phyloP scores from a whole-genome alignment of 305 asterid species.

The Ajuga reptans region DNA sequence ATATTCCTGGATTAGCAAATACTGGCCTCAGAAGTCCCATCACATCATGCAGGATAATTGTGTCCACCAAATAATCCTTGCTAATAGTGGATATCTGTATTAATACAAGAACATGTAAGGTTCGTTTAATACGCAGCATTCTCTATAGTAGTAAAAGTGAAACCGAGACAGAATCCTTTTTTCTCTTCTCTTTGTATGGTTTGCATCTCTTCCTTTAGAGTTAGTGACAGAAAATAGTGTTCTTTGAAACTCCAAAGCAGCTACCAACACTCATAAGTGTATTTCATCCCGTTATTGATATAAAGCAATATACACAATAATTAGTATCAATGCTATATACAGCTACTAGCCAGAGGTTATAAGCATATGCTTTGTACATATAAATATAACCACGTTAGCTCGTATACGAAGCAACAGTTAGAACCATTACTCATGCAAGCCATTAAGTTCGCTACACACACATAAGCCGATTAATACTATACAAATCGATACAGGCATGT shows the following conservation, averaged over 20 bases:
- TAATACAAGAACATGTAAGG: not conserved
- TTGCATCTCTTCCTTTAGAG: not conserved
- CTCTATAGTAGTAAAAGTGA: not conserved
- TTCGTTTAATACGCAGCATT: not conserved
- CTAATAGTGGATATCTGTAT: slow-evolving; percentile 64
- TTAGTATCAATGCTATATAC: no score
- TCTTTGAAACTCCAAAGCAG: not conserved
- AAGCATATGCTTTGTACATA: not conserved
- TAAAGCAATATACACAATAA: not conserved
- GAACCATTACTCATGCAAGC: not conserved
- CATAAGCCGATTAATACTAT: not conserved
- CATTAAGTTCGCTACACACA: not conserved
- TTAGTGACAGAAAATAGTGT: not conserved
- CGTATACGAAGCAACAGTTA: not conserved
- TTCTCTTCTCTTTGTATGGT: not conserved
- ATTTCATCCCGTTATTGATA: not conserved
- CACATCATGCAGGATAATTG: slow-evolving; percentile 65
- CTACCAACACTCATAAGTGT: not conserved
- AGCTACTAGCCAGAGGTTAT: no score
- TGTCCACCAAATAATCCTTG: slow-evolving; percentile 73
- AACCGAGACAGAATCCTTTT: not conserved
- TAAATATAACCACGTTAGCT: not conserved
- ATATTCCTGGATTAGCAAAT: slow-evolving; percentile 69
- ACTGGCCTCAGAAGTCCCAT: slow-evolving; percentile 75
- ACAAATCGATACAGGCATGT: slow-evolving; percentile 2